phyloP scores from a whole-genome alignment of 2,329 filamentous ascomycete species.

The Sporothrix pseudoabietina region DNA sequence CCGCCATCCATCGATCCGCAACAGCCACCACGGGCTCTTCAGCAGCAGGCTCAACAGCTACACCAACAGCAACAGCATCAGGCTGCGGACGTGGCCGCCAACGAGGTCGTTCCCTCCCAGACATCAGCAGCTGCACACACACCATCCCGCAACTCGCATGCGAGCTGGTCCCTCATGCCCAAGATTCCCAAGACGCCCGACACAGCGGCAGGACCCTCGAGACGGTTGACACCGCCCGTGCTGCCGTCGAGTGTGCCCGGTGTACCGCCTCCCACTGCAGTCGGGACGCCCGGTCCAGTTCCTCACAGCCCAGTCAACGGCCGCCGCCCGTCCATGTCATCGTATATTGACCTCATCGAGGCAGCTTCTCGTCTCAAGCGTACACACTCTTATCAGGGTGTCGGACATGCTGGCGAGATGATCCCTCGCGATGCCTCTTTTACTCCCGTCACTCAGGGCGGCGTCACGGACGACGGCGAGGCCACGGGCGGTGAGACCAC shows the following conservation, averaged over 20 bases:
- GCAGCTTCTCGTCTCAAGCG: constrained; percentile 33
- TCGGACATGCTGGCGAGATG: constrained; percentile 2
- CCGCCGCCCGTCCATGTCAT: constrained; percentile 23
- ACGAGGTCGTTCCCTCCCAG: neutral
- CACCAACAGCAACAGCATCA: neutral
- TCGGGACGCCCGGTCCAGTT: neutral
- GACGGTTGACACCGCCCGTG: neutral
- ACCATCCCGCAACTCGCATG: constrained; percentile 1
- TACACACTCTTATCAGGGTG: constrained; percentile 29
- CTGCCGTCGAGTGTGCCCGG: neutral
- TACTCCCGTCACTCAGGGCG: constrained; percentile 20
- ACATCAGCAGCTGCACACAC: neutral
- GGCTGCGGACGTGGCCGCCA: neutral
- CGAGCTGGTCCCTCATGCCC: constrained; percentile 30
- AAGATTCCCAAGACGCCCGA: constrained; percentile 25
- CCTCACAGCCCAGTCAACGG: neutral
- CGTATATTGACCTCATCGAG: constrained; percentile 37
- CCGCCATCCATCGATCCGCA: neutral
- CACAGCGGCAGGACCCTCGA: neutral
- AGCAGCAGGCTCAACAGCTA: neutral
- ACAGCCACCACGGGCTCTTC: constrained; percentile 9
- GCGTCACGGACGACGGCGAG: constrained; percentile 9
- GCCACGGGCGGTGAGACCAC: constrained; percentile 1
- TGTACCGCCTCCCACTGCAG: neutral
- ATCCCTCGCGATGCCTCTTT: neutral